Evolutionary conservation across 2,329 filamentous ascomycete species (phyloP), one percentile per base, ranked within the genome.

Genomic region (Cercospora berteroae): DNA sequence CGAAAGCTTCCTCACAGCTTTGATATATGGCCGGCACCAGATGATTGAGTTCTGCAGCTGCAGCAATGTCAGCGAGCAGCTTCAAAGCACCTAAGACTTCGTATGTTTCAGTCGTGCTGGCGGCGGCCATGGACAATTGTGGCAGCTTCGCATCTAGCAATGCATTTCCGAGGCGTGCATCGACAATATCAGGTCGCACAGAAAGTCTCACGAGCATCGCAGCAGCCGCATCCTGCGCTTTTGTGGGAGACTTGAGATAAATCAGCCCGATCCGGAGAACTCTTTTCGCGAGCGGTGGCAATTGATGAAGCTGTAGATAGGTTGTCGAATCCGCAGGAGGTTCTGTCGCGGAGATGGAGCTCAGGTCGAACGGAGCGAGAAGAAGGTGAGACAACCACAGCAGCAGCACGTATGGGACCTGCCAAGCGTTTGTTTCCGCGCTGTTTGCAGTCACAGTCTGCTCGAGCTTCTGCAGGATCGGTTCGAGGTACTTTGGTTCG

Each of bases 191-290:
- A 57, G 87, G 88, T 16, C 95, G 87, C 77, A 94, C 88, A n/a
- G 89, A 87, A 56, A 97, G 83, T 56, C 93, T 87, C 18, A 96
- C 91, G 7, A 99, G 83, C 25, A 98, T 83, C 2, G 87, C 84
- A 67, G 90, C 93, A n/a, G 95, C 94, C 9, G 93, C 93, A 79
- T 95, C 92, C 66, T 92, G 88, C 76, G 97, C 94, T 74, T 96
- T 97, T 0, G 94, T 93, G 0, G 94, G 86, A 0, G 87, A 88
- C 5, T 86, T 82, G 16, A 98, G 85, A 75, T 93, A 92, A 65
- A 86, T 84, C 63, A 93, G 81, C 6, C 89, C 91, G 27, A 96
- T 79, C 0, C 88, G 87, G 5, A 97, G 81, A 9, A 95, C 83
- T 13, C 92, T 86, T 5, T 87, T 81, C 0, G 92, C 86, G 65